Base-by-base conservation (phyloP, 768 basidiomycete species). In the Ephemerocybe angulata region DNA sequence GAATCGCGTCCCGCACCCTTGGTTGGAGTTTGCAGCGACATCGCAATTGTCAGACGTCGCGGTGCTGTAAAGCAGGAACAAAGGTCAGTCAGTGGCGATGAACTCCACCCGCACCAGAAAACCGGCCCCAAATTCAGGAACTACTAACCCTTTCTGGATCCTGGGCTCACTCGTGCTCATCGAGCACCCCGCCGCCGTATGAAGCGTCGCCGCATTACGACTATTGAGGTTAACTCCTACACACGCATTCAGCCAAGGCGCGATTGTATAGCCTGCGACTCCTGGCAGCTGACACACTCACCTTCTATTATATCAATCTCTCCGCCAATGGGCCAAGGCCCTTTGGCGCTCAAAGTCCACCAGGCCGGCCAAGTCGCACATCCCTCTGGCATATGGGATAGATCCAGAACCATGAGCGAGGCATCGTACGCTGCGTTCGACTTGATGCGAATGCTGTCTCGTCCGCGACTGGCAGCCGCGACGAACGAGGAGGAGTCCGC, bases 271-370 rank as follows among this genome's bases (percentile, higher is more conserved):
- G 52, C 33, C 29, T 47, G 11, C 22, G 28, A 12, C 15, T 28
- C n/a, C 30, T 31, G 19, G 47, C 21, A 38, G 21, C 27, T 21
- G 12, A 21, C 31, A 24, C 25, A 43, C 55, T 40, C 41, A 77
- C 81, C 83, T 68, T 86, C 84, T 21, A 85, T 76, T 53, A 85
- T 78, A 63, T 84, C 82, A 30, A 83, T 79, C 60, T 85, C 83
- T 4, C 83, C 83, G n/a, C 79, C 80, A 2, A 70, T 40, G 0
- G 86, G 85, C 85, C 84, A 86, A 4, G 78, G 81, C 0, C 80
- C 79, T 21, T 59, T 49, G 53, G 64, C 44, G 58, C 81, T 82
- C 54, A 79, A 53, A 31, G 81, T 79, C 84, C 84, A 85, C 62
- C 79, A 85, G 1, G 84, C 84, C 2, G 84, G 84, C 85, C 85